Percentiles rank a stretch among this genome's conserved stretches.
Conservation (phyloP, 192 early-diverging fungal genomes). For the Entophlyctis luteolus region DNA sequence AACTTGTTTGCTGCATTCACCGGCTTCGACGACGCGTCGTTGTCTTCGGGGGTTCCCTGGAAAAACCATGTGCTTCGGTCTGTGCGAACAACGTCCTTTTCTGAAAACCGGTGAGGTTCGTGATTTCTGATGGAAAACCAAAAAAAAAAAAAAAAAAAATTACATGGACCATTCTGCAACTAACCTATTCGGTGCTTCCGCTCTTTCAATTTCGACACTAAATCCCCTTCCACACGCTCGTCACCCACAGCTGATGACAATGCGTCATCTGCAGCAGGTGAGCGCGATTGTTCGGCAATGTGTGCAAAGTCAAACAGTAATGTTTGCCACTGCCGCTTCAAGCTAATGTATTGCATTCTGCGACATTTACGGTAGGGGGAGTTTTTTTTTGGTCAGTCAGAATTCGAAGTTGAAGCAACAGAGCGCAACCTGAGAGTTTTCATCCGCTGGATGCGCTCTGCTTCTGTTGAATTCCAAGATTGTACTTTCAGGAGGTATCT, state of each 20-base stretch:
- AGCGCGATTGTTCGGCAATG: no score
- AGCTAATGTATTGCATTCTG: slow-evolving; percentile 33
- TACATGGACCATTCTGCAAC: no score
- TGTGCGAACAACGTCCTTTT: slow-evolving; percentile 96
- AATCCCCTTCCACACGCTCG: slow-evolving; percentile 50
- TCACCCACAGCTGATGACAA: slow-evolving; percentile 46
- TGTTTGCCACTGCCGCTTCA: slow-evolving; percentile 42
- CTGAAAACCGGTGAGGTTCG: slow-evolving; percentile 39
- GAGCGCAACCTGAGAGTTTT: slow-evolving; percentile 49
- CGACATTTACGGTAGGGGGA: background rate
- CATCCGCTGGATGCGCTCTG: slow-evolving; percentile 60
- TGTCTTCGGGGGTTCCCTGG: slow-evolving; percentile 27
- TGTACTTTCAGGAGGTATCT: slow-evolving; percentile 82
- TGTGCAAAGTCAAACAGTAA: slow-evolving; percentile 46
- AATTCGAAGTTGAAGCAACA: background rate
- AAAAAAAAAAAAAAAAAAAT: background rate
- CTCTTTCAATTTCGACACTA: slow-evolving; percentile 48
- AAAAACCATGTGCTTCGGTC: slow-evolving; percentile 84
- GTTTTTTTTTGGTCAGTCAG: background rate
- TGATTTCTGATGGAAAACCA: background rate
- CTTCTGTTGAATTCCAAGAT: slow-evolving; percentile 75
- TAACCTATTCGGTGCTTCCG: slow-evolving; percentile 54
- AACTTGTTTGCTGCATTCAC: slow-evolving; percentile 43
- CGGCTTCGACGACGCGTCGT: slow-evolving; percentile 46
- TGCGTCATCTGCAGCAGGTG: no score